Percentiles rank a stretch among this genome's conserved stretches.
phyloP scores from a whole-genome alignment of 2,329 filamentous ascomycete species.

The Ascochyta koolunga region DNA sequence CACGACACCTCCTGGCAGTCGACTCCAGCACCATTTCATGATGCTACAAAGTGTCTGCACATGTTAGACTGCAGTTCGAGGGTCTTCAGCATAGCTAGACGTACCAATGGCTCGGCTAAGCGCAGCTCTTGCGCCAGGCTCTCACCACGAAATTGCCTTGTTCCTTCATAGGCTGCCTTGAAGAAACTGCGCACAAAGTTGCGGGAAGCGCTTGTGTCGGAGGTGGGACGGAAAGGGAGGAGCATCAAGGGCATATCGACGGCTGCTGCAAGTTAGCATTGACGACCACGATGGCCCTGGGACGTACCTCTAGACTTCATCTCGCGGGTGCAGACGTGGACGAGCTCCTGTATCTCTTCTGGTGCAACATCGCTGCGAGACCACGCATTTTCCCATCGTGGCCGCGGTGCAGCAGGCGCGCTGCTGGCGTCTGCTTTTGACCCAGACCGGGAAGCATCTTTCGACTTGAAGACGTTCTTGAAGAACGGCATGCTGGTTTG shows the following conservation, averaged over 20 bases:
- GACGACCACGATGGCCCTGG: neutral
- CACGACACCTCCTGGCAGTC: slow-evolving; percentile 87
- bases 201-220: slow-evolving; percentile 87
- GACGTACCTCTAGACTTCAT: slow-evolving; percentile 87
- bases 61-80: slow-evolving; percentile 25
- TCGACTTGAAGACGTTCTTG: slow-evolving; percentile 48
- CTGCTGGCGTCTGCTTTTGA: slow-evolving; percentile 36
- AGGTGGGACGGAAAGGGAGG: slow-evolving; percentile 90
- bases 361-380: slow-evolving; percentile 79
- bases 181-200: slow-evolving; percentile 95
- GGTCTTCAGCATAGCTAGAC: slow-evolving; percentile 33
- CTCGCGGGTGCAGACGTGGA: slow-evolving; percentile 84
- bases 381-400: slow-evolving; percentile 88
- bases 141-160: slow-evolving; percentile 67
- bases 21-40: slow-evolving; percentile 98
- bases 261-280: slow-evolving; percentile 58
- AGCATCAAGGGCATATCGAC: slow-evolving; percentile 92
- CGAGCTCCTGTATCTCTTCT: slow-evolving; percentile 87
- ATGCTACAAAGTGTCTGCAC: slow-evolving; percentile 86
- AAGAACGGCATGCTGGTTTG: slow-evolving; percentile 45
- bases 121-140: slow-evolving; percentile 82
- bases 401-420: slow-evolving; percentile 62
- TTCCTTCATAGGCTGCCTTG: slow-evolving; percentile 67
- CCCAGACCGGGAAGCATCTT: slow-evolving; percentile 39
- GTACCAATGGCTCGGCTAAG: slow-evolving; percentile 91